Conservation (phyloP, 148 eudicot genomes). For the Amaranthus palmeri region DNA sequence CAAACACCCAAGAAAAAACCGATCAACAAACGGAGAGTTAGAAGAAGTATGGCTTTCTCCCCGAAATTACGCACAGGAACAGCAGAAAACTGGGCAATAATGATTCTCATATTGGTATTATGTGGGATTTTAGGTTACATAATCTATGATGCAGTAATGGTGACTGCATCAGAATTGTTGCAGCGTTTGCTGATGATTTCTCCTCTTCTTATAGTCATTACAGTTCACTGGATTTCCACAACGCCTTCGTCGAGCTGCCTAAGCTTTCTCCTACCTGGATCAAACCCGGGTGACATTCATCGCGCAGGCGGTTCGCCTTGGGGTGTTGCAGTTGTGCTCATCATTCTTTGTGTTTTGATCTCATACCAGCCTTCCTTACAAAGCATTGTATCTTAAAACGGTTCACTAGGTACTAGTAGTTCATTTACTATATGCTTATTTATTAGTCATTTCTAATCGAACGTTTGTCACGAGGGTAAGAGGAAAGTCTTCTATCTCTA, state of each 20-base stretch:
- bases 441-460: no score
- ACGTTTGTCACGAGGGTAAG: no score
- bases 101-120: constrained; percentile 1
- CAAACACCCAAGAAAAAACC: no score
- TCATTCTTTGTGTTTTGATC: constrained; percentile 25
- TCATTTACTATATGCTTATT: no score
- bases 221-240: constrained; percentile 33
- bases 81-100: constrained; percentile 23
- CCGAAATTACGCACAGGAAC: not conserved
- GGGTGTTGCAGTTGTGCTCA: constrained; percentile 32
- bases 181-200: constrained; percentile 26
- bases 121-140: constrained; percentile 21
- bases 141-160: constrained; percentile 29
- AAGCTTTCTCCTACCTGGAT: constrained; percentile 25
- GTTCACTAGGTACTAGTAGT: not conserved
- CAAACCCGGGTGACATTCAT: constrained; percentile 30
- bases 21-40: no score
- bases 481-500: no score
- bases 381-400: constrained; percentile 3
- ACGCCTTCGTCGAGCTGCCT: constrained; percentile 12
- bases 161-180: constrained; percentile 30
- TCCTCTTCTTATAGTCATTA: constrained; percentile 29
- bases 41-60: not conserved
- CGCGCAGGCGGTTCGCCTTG: constrained; percentile 40
- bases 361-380: constrained; percentile 36